These are phyloP conservation scores for Pelargonium australe DNA, from an alignment of 441 rosid species.

Conservation along the genomic window DNA sequence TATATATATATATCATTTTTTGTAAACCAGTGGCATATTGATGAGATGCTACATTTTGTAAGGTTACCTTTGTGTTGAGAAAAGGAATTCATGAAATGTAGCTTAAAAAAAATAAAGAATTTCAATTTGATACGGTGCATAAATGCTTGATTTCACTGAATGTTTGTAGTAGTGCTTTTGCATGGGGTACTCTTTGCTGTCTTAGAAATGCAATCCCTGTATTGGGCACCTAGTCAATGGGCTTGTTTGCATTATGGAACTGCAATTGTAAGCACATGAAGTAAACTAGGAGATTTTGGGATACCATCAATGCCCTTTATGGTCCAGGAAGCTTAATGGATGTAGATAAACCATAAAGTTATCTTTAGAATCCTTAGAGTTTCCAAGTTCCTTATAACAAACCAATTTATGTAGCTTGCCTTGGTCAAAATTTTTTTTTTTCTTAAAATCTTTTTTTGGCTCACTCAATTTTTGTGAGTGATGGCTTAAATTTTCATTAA, in stretches of 20 bases:
- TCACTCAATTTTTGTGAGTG: neutral
- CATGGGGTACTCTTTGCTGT: neutral
- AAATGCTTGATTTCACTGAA: neutral
- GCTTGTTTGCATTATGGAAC: constrained; percentile 2
- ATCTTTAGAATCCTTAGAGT: neutral
- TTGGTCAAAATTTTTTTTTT: too few relatives aligned
- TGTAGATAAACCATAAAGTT: neutral
- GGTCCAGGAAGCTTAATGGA: too few relatives aligned
- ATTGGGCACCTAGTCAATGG: neutral
- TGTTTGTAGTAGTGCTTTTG: neutral
- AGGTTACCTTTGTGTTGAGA: neutral
- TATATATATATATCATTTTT: neutral
- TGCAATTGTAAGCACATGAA: neutral
- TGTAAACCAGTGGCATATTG: neutral
- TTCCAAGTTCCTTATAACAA: neutral
- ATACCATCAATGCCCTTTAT: neutral
- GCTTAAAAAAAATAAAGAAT: neutral
- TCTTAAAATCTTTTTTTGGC: neutral
- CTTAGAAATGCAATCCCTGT: neutral
- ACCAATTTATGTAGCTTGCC: too few relatives aligned
- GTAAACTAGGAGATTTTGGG: neutral
- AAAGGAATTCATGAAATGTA: neutral
- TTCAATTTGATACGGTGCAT: neutral
- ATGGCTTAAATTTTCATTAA: constrained; percentile 14
- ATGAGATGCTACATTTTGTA: neutral